phyloP scores from a whole-genome alignment of 768 basidiomycete genomes.

The Tremella fuciformis region DNA sequence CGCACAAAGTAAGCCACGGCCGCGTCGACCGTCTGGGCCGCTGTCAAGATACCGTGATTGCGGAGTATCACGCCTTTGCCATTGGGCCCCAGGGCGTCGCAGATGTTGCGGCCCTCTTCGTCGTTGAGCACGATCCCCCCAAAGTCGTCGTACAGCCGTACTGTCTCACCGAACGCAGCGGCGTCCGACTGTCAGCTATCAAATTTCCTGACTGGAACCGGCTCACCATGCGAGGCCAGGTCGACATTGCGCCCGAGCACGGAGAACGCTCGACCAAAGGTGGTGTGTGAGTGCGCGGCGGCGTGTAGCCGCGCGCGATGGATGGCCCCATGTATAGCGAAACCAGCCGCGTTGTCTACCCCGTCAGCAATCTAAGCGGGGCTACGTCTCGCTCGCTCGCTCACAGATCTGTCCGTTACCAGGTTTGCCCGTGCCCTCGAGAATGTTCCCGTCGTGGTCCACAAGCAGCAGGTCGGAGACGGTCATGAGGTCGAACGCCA shows the following conservation, averaged over 20 bases:
- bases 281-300: constrained; percentile 58
- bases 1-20: constrained; percentile 13
- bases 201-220: too few species aligned
- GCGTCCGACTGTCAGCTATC: constrained; percentile 12
- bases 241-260: constrained; percentile 51
- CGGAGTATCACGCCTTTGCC: constrained; percentile 25
- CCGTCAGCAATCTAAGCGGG: constrained; percentile 18
- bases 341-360: constrained; percentile 54
- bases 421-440: constrained; percentile 51
- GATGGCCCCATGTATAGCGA: constrained; percentile 56
- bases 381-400: too few species aligned
- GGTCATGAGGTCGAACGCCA: constrained; percentile 58
- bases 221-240: constrained; percentile 6
- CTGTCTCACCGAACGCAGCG: constrained; percentile 18
- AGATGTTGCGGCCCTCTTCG: constrained; percentile 57
- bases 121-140: constrained; percentile 57
- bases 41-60: constrained; percentile 33
- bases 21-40: constrained; percentile 18
- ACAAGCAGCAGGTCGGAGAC: constrained; percentile 57
- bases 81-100: constrained; percentile 36
- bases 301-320: constrained; percentile 57
- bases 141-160: constrained; percentile 54
- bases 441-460: constrained; percentile 53
- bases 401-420: constrained; percentile 19
- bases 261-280: constrained; percentile 58